Evolutionary conservation across 1,284 basidiomycete species (phyloP).

Genomic region (Mycena citricolor): DNA sequence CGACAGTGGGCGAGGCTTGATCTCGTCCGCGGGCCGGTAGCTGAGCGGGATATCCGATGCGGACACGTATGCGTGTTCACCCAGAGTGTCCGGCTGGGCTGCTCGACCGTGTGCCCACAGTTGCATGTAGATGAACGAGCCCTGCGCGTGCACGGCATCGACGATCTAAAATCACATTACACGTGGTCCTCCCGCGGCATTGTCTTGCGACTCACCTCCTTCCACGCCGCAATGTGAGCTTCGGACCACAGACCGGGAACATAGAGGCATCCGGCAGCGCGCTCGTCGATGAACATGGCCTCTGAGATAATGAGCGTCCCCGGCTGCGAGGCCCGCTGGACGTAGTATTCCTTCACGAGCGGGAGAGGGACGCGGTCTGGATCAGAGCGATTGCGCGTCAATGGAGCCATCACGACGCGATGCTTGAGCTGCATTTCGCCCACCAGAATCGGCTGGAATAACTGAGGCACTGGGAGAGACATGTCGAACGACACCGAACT

Average conservation of each 20-base stretch:
- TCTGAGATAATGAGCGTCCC: not conserved
- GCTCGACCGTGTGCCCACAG: constrained; percentile 4
- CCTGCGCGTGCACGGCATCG: not conserved
- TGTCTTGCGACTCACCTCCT: not conserved
- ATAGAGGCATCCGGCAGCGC: not conserved
- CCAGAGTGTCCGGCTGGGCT: not conserved
- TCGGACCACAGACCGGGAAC: constrained; percentile 1
- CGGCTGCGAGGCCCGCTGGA: not conserved
- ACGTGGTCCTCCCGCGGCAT: not conserved
- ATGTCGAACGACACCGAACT: too few relatives aligned
- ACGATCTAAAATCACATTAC: not conserved
- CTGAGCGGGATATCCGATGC: not conserved
- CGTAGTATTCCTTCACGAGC: not conserved
- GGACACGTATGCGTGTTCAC: too few relatives aligned
- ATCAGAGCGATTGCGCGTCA: too few relatives aligned
- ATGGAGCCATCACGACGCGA: constrained; percentile 29
- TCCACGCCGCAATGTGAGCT: not conserved
- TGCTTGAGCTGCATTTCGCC: constrained; percentile 25
- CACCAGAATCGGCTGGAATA: constrained; percentile 27
- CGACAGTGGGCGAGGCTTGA: not conserved
- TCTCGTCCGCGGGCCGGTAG: constrained; percentile 11
- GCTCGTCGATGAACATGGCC: not conserved
- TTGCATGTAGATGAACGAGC: constrained; percentile 2
- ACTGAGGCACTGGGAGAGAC: too few relatives aligned
- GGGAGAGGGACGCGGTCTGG: not conserved